phyloP scores from a whole-genome alignment of 768 basidiomycete genomes.

The Asterophora parasitica region DNA sequence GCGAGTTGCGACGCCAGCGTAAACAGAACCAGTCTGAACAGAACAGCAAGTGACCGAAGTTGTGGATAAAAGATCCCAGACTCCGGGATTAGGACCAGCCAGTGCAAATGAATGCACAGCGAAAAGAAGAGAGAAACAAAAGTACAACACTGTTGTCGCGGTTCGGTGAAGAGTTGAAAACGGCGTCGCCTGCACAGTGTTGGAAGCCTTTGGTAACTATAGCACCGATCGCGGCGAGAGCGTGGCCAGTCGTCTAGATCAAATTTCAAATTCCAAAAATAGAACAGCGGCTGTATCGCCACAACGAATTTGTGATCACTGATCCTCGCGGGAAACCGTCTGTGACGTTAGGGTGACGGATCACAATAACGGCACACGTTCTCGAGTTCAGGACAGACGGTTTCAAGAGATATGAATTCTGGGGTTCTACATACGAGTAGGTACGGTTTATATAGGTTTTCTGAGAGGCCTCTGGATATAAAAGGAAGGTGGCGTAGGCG shows the following conservation, averaged over 20 bases:
- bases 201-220: not conserved
- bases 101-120: constrained; percentile 11
- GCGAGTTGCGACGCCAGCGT: not conserved
- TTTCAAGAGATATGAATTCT: too few relatives aligned
- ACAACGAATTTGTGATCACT: too few relatives aligned
- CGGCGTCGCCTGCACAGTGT: too few relatives aligned
- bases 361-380: too few relatives aligned
- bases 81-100: constrained; percentile 9
- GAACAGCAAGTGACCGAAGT: constrained; percentile 4
- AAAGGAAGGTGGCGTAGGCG: too few relatives aligned
- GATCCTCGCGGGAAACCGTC: too few relatives aligned
- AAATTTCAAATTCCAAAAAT: not conserved
- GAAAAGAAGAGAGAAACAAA: constrained; percentile 5
- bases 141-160: not conserved
- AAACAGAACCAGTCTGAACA: not conserved
- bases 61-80: not conserved
- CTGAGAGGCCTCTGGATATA: too few relatives aligned
- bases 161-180: not conserved
- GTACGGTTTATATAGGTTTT: too few relatives aligned
- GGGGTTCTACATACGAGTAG: too few relatives aligned
- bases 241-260: too few relatives aligned
- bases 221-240: not conserved
- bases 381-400: too few relatives aligned
- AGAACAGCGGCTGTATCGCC: not conserved
- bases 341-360: too few relatives aligned